Evolutionary conservation across 306 rosid genomes (phyloP).

Genomic region (Prinsepia uniflora): DNA sequence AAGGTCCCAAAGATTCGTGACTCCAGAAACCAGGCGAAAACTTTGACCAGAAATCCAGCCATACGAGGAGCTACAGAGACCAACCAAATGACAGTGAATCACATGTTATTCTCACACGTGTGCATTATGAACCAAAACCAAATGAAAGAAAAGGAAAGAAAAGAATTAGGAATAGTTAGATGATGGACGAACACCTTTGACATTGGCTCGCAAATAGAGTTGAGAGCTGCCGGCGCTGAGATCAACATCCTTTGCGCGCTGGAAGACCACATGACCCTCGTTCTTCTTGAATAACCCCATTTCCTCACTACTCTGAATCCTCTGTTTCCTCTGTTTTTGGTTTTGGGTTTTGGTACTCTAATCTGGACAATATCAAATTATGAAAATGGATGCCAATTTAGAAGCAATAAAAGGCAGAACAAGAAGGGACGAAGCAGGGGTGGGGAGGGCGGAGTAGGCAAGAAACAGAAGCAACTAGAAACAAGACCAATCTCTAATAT

Average conservation of each 20-base stretch:
- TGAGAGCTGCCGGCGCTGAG: conserved; percentile 54
- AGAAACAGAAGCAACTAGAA: not conserved
- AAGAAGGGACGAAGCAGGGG: not conserved
- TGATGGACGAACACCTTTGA: conserved; percentile 48
- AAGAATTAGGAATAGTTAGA: not conserved
- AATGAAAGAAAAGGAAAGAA: no score
- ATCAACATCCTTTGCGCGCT: conserved; percentile 57
- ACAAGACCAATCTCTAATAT: not conserved
- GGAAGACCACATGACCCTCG: conserved; percentile 35
- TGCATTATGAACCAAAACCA: not conserved
- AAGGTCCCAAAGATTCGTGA: conserved; percentile 60
- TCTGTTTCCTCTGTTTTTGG: not conserved
- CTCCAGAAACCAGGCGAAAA: conserved; percentile 65
- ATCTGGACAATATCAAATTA: not conserved
- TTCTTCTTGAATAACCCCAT: conserved; percentile 52
- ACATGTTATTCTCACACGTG: no score
- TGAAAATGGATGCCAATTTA: no score
- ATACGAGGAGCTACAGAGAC: conserved; percentile 66
- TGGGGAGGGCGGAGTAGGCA: conserved; percentile 14
- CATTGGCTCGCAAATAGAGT: conserved; percentile 70
- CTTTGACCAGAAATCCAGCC: conserved; percentile 69
- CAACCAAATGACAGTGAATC: not conserved
- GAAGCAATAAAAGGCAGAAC: no score
- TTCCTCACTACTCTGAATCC: not conserved
- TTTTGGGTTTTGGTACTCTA: no score